These are phyloP conservation scores for Collariella sp. DNA, from an alignment of 495 filamentous ascomycete genomes.

Conservation along the genomic window DNA sequence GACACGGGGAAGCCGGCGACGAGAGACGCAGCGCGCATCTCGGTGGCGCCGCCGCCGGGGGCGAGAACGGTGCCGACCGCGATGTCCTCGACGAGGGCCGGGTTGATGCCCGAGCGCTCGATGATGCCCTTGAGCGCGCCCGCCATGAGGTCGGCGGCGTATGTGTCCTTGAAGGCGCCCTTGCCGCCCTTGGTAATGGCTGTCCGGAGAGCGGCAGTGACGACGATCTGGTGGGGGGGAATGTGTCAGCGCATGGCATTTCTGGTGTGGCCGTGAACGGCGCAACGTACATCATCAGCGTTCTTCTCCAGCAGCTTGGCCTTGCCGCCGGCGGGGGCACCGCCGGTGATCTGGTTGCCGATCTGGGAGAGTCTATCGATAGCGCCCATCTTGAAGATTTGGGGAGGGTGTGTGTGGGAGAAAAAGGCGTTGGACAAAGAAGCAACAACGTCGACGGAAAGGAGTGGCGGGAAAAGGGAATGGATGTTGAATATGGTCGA, in stretches of 20 bases:
- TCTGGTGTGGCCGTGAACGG: not conserved
- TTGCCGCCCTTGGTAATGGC: constrained; percentile 88
- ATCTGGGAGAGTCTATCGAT: constrained; percentile 40
- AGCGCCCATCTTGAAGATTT: constrained; percentile 31
- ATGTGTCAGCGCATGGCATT: not conserved
- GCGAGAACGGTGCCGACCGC: constrained; percentile 85
- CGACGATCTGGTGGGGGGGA: constrained; percentile 54
- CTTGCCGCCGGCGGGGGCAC: constrained; percentile 27
- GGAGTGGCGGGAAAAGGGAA: not conserved
- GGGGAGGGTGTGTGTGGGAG: not conserved
- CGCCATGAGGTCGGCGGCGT: constrained; percentile 74
- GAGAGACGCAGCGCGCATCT: constrained; percentile 87
- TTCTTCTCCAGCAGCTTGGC: constrained; percentile 44
- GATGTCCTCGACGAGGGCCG: constrained; percentile 78
- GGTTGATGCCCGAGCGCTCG: constrained; percentile 77
- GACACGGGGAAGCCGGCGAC: constrained; percentile 85
- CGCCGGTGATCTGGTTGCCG: constrained; percentile 39
- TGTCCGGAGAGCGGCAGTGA: constrained; percentile 87
- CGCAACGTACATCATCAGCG: constrained; percentile 40
- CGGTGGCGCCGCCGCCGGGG: constrained; percentile 90
- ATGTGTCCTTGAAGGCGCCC: constrained; percentile 92
- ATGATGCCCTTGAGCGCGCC: constrained; percentile 76
- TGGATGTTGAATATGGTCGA: not conserved
- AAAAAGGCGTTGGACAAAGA: not conserved
- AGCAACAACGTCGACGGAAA: not conserved